phyloP scores from a whole-genome alignment of 2,329 filamentous ascomycete species.

The Rhytidhysteron rufulum region DNA sequence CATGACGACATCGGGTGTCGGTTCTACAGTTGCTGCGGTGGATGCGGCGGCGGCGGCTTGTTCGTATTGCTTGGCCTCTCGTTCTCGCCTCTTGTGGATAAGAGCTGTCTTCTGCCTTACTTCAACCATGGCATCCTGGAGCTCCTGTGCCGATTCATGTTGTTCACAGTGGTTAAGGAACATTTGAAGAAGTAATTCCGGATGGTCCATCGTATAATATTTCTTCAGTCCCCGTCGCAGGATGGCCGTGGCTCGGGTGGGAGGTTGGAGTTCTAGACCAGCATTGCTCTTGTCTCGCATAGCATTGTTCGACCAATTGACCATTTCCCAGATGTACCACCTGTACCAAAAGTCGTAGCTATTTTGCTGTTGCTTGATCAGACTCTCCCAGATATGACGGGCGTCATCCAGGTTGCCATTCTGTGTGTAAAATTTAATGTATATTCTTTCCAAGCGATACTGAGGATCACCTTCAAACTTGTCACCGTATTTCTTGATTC shows the following conservation, averaged over 20 bases:
- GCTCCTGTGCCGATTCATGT: slow-evolving; percentile 73
- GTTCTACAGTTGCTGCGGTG: slow-evolving; percentile 25
- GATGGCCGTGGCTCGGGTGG: slow-evolving; percentile 70
- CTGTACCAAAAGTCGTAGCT: slow-evolving; percentile 92
- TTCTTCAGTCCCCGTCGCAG: slow-evolving; percentile 65
- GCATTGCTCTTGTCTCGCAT: slow-evolving; percentile 43
- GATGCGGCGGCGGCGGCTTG: slow-evolving; percentile 53
- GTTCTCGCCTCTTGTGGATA: slow-evolving; percentile 61
- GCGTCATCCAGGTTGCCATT: slow-evolving; percentile 74
- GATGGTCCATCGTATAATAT: slow-evolving; percentile 65
- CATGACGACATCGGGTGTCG: slow-evolving; percentile 14
- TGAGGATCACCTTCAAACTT: slow-evolving; percentile 81
- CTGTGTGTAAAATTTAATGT: slow-evolving; percentile 87
- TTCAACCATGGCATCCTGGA: slow-evolving; percentile 70
- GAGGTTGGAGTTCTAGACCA: slow-evolving; percentile 52
- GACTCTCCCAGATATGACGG: slow-evolving; percentile 69
- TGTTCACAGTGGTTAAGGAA: slow-evolving; percentile 82
- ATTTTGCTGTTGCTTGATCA: slow-evolving; percentile 66
- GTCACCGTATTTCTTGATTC: slow-evolving; percentile 71
- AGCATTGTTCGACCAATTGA: slow-evolving; percentile 59
- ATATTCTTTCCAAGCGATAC: slow-evolving; percentile 84
- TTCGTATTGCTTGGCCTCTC: too few relatives aligned
- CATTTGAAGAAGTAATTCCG: slow-evolving; percentile 70
- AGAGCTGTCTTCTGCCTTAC: slow-evolving; percentile 65
- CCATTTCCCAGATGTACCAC: slow-evolving; percentile 90